These are phyloP conservation scores for Peronosclerospora sorghi DNA, from an alignment of 352 stramenopile species.

Conservation along the genomic window DNA sequence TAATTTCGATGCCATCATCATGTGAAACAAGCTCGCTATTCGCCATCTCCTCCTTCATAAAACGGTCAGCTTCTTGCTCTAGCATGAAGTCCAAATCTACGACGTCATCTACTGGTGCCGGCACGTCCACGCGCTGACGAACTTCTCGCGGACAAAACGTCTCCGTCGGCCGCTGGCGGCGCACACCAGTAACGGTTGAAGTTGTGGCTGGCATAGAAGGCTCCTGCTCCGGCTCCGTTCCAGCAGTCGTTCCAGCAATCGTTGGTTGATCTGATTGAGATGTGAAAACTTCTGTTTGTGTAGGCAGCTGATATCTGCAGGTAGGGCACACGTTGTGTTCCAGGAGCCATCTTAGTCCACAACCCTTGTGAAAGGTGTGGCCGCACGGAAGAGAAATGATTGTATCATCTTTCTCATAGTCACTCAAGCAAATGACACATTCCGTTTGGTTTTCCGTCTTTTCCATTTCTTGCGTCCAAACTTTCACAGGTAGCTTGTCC, in stretches of 20 bases:
- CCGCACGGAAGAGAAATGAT: conserved; percentile 61
- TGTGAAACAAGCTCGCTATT: conserved; percentile 11
- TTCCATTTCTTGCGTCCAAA: conserved; percentile 32
- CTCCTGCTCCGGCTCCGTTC: conserved; percentile 8
- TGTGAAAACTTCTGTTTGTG: conserved; percentile 9
- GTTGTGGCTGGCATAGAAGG: conserved; percentile 14
- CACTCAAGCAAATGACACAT: conserved; percentile 66
- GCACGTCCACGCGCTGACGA: conserved; percentile 39
- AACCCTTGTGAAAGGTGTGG: conserved; percentile 73
- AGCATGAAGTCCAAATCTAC: conserved; percentile 45
- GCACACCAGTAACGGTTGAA: conserved; percentile 24
- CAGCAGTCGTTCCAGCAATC: conserved; percentile 2
- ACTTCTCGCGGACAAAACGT: conserved; percentile 26
- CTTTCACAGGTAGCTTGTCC: conserved; percentile 52
- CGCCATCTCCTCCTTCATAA: conserved; percentile 44
- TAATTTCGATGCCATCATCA: conserved; percentile 31
- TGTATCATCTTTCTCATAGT: conserved; percentile 54
- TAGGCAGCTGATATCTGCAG: conserved; percentile 55
- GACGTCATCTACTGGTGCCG: conserved; percentile 12
- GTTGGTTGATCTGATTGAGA: not conserved
- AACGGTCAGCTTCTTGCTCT: conserved; percentile 44
- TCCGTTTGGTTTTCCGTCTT: conserved; percentile 42
- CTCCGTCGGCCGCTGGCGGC: conserved; percentile 23
- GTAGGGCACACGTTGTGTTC: conserved; percentile 76
- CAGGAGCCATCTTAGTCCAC: conserved; percentile 58